Conservation (phyloP, 345 rosid species). For the Brassica rapa region DNA sequence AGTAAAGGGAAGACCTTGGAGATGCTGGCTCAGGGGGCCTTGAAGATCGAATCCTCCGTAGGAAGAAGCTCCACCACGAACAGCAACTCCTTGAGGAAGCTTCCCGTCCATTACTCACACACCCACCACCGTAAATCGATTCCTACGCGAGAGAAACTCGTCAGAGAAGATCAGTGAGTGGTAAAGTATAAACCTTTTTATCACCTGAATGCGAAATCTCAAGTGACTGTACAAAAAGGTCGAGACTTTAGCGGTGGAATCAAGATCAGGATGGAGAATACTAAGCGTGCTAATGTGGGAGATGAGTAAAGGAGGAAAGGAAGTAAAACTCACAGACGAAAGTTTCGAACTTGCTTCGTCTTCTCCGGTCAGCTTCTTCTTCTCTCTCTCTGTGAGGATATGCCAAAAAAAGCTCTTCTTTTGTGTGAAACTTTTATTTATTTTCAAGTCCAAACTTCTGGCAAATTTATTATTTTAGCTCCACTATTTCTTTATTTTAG, state of each 20-base stretch:
- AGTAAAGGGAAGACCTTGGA: not conserved
- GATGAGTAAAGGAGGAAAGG: not conserved
- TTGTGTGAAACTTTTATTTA: not conserved
- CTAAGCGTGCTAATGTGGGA: not conserved
- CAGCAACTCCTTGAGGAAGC: conserved; percentile 60
- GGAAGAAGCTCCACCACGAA: conserved; percentile 61
- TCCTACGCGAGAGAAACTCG: not conserved
- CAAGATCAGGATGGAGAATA: not conserved
- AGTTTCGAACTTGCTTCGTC: not conserved
- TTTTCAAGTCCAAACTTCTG: not conserved
- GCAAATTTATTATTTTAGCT: not conserved
- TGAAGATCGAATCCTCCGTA: conserved; percentile 74
- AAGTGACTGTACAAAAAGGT: not conserved
- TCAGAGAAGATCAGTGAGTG: not conserved
- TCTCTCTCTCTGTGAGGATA: not conserved
- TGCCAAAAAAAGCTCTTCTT: not conserved
- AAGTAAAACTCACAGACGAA: not conserved
- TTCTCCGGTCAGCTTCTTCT: not conserved
- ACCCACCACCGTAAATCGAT: conserved; percentile 51
- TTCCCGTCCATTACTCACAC: not conserved
- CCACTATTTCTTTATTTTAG: not conserved
- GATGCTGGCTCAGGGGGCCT: conserved; percentile 53
- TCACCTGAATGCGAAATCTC: not conserved
- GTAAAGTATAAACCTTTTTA: not conserved
- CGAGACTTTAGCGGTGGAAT: not conserved